Percentiles rank a stretch among this genome's conserved stretches.
These are phyloP conservation scores for Diaporthe vexans DNA, from an alignment of 2,329 filamentous ascomycete species.

Conservation along the genomic window DNA sequence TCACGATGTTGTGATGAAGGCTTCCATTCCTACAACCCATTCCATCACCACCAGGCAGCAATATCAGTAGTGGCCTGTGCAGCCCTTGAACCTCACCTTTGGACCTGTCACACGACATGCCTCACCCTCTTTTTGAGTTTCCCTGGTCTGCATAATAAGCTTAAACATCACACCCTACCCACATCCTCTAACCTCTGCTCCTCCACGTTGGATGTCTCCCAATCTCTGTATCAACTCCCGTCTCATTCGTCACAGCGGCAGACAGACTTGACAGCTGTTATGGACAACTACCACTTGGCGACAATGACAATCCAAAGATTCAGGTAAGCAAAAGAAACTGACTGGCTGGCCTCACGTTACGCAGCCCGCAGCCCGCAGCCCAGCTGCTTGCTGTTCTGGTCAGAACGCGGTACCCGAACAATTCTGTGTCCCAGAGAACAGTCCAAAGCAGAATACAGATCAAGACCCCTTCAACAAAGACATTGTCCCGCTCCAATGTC, in stretches of 20 bases:
- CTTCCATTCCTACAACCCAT: neutral
- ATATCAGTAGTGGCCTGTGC: neutral
- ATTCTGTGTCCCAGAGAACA: neutral
- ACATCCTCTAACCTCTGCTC: neutral
- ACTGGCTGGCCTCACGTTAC: neutral
- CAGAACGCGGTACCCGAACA: neutral
- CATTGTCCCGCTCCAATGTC: neutral
- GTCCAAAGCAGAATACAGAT: neutral
- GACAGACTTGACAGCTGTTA: neutral
- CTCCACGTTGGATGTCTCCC: neutral
- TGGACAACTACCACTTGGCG: neutral
- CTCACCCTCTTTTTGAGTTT: neutral
- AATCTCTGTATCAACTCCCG: neutral
- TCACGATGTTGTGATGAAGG: conserved; percentile 7
- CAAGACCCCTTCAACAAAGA: neutral
- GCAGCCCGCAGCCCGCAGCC: neutral
- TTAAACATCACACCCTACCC: conserved; percentile 2
- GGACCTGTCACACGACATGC: conserved; percentile 7
- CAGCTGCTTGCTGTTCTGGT: neutral
- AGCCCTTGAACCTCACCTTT: conserved; percentile 8
- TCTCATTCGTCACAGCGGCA: neutral
- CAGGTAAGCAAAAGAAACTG: conserved; percentile 23
- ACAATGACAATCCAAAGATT: conserved; percentile 29
- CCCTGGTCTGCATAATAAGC: neutral
- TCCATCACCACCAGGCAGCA: conserved; percentile 7